phyloP scores from a whole-genome alignment of 2,329 filamentous ascomycete genomes.

The Dryadomyces quercus-mongolicae region DNA sequence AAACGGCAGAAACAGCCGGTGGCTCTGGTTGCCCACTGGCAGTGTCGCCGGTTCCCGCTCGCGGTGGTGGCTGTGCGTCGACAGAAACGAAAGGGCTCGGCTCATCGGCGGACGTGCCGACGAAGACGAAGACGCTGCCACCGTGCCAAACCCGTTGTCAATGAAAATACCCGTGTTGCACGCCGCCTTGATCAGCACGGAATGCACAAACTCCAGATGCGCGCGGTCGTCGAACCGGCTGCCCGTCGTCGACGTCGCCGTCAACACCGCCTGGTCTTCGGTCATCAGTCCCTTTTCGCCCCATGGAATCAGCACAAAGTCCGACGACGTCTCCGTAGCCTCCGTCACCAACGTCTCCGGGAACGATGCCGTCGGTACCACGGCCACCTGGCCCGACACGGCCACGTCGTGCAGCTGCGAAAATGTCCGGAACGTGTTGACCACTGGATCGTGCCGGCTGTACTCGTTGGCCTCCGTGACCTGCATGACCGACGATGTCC shows the following conservation, averaged over 20 bases:
- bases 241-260: slow-evolving; percentile 25
- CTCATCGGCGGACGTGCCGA: slow-evolving; percentile 30
- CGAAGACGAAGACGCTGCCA: slow-evolving; percentile 12
- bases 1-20: slow-evolving; percentile 81
- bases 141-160: slow-evolving; percentile 45
- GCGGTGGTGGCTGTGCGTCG: slow-evolving; percentile 44
- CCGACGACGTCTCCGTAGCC: slow-evolving; percentile 56
- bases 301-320: slow-evolving; percentile 80
- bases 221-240: slow-evolving; percentile 48
- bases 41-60: slow-evolving; percentile 44
- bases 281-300: slow-evolving; percentile 66
- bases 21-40: slow-evolving; percentile 54
- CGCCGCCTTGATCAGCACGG: slow-evolving; percentile 48
- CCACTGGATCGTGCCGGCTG: slow-evolving; percentile 60
- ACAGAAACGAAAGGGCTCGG: slow-evolving; percentile 36
- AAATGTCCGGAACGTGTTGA: slow-evolving; percentile 85
- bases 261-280: slow-evolving; percentile 42
- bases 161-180: slow-evolving; percentile 70
- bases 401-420: slow-evolving; percentile 74
- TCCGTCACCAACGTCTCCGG: slow-evolving; percentile 63
- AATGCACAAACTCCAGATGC: slow-evolving; percentile 64
- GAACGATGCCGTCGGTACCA: slow-evolving; percentile 67
- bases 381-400: slow-evolving; percentile 67
- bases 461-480: slow-evolving; percentile 71
- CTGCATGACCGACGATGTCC: slow-evolving; percentile 91